Evolutionary conservation across 495 filamentous ascomycete species (phyloP).

Genomic region (Aspergillus cristatus): DNA sequence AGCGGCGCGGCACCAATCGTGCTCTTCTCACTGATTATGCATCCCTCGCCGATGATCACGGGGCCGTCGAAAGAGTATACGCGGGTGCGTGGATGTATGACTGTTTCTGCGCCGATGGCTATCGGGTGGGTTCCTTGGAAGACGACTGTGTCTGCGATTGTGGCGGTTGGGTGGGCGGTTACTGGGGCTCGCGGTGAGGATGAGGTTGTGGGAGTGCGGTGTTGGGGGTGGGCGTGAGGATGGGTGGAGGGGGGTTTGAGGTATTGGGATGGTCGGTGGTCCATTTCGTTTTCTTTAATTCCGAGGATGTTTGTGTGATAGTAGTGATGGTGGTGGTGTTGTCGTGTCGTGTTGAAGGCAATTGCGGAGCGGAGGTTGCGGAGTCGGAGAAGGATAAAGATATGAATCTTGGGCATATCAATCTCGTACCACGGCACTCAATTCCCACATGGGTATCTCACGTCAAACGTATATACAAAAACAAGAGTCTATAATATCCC

Average conservation of each 20-base stretch:
- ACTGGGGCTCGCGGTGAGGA: conserved; percentile 46
- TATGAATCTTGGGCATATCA: no score
- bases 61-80: conserved; percentile 61
- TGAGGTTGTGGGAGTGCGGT: conserved; percentile 17
- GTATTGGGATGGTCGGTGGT: conserved; percentile 3
- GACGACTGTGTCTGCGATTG: conserved; percentile 66
- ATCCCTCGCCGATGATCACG: conserved; percentile 61
- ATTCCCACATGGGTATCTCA: conserved; percentile 2
- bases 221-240: conserved; percentile 9
- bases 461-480: background rate
- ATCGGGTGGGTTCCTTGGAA: conserved; percentile 66
- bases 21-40: conserved; percentile 67
- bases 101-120: conserved; percentile 56
- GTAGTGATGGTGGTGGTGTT: background rate
- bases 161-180: conserved; percentile 57
- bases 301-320: background rate
- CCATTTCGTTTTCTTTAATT: conserved; percentile 9
- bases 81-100: conserved; percentile 74
- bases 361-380: no score
- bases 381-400: conserved; percentile 1
- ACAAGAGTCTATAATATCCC: background rate
- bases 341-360: no score
- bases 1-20: conserved; percentile 41
- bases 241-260: conserved; percentile 17
- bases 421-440: conserved; percentile 2